Percentiles rank a stretch among this genome's conserved stretches.
These are phyloP conservation scores for Taphrina communis DNA, from an alignment of 1,139 yeast species.

Conservation along the genomic window DNA sequence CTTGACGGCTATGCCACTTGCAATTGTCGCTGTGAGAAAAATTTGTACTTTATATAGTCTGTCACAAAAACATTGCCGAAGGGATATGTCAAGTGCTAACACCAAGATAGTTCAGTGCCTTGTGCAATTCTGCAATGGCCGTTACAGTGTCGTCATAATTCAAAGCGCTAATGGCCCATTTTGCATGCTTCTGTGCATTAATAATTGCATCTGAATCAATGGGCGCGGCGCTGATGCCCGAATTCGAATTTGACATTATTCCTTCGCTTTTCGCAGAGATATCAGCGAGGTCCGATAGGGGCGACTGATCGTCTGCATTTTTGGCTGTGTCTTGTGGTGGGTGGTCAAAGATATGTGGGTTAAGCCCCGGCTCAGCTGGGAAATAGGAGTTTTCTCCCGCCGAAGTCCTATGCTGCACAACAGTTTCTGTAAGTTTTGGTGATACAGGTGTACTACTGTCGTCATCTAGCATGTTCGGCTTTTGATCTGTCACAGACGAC, in stretches of 20 bases:
- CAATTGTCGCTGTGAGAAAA: background rate
- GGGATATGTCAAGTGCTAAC: background rate
- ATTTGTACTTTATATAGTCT: background rate
- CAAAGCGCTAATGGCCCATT: conserved; percentile 89
- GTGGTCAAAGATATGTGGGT: too few relatives aligned
- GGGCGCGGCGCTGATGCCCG: background rate
- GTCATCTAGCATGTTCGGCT: background rate
- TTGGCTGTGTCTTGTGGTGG: conserved; percentile 37
- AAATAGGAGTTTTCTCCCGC: background rate
- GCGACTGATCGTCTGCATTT: conserved; percentile 30
- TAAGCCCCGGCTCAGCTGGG: background rate
- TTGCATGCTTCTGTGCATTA: conserved; percentile 83
- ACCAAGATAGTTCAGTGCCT: conserved; percentile 58
- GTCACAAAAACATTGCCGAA: background rate
- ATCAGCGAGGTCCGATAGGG: background rate
- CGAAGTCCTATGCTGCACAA: background rate
- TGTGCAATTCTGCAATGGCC: conserved; percentile 73
- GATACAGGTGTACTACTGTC: too few relatives aligned
- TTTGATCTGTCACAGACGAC: background rate
- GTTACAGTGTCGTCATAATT: conserved; percentile 87
- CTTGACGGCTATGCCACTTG: background rate
- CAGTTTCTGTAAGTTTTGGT: background rate
- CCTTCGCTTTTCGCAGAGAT: background rate
- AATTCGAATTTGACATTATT: background rate
- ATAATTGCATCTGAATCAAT: conserved; percentile 63